Percentiles rank a stretch among this genome's conserved stretches.
phyloP scores from a whole-genome alignment of 371 early-diverging fungal species.

The Apophysomyces variabilis region DNA sequence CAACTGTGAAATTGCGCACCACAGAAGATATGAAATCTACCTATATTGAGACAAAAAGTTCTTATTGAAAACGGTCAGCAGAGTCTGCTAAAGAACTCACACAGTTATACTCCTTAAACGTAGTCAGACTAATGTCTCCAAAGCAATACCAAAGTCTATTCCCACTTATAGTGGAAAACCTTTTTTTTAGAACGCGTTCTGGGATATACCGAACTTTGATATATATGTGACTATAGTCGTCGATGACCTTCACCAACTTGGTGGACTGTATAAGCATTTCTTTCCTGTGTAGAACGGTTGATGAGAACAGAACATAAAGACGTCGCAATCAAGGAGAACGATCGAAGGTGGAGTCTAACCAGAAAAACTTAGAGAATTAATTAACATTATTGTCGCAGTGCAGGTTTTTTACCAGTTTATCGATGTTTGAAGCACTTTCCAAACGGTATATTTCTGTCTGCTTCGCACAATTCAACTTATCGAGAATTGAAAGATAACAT shows the following conservation, averaged over 20 bases:
- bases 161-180: too few species aligned
- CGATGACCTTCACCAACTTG: conserved; percentile 12
- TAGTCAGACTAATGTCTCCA: too few species aligned
- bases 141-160: too few species aligned
- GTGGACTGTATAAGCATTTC: conserved; percentile 9
- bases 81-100: too few species aligned
- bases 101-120: too few species aligned
- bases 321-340: neutral
- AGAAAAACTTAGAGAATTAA: neutral
- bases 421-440: neutral
- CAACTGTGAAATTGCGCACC: too few species aligned
- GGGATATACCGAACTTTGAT: conserved; percentile 1
- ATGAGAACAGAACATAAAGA: neutral
- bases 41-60: too few species aligned
- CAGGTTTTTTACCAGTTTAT: neutral
- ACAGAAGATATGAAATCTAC: too few species aligned
- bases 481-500: neutral
- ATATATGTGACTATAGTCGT: neutral
- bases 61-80: too few species aligned
- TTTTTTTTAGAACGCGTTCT: conserved; percentile 13
- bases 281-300: neutral
- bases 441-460: neutral
- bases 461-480: neutral
- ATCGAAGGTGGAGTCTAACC: neutral
- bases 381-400: neutral